These are phyloP conservation scores for Xylaria sp. DNA, from an alignment of 2,329 filamentous ascomycete species.

Conservation along the genomic window DNA sequence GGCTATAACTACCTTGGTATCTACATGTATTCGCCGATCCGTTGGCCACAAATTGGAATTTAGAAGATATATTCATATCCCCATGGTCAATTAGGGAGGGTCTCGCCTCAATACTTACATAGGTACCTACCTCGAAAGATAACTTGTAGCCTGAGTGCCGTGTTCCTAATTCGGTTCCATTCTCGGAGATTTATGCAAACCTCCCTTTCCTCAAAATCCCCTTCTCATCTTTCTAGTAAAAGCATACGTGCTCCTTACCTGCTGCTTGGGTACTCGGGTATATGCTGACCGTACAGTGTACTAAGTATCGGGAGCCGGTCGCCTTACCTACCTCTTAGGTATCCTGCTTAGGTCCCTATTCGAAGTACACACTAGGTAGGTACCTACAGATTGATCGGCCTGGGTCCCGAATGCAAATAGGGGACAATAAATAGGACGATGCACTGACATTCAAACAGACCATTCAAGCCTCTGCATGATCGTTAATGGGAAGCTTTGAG, in stretches of 20 bases:
- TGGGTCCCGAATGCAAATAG: neutral
- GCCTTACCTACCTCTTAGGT: too few species aligned
- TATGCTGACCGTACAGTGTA: constrained; percentile 15
- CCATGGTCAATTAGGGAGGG: neutral
- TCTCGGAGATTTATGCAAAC: constrained; percentile 22
- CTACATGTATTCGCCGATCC: neutral
- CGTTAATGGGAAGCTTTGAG: neutral
- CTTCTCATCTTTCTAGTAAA: constrained; percentile 4
- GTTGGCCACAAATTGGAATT: neutral
- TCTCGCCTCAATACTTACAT: too few species aligned
- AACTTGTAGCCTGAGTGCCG: neutral
- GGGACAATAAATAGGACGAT: neutral
- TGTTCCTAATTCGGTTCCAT: constrained; percentile 23
- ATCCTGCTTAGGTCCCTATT: too few species aligned
- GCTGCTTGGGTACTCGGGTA: neutral
- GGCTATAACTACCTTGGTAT: neutral
- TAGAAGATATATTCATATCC: neutral
- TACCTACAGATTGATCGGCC: too few species aligned
- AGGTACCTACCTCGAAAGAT: too few species aligned
- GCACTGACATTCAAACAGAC: neutral
- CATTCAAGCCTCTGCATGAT: constrained; percentile 11
- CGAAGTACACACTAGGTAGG: too few species aligned
- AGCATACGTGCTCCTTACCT: too few species aligned
- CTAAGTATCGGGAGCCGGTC: neutral
- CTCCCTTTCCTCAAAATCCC: constrained; percentile 21